Evolutionary conservation across 2,329 filamentous ascomycete species (phyloP).

Genomic region (Pseudogymnoascus sp.): DNA sequence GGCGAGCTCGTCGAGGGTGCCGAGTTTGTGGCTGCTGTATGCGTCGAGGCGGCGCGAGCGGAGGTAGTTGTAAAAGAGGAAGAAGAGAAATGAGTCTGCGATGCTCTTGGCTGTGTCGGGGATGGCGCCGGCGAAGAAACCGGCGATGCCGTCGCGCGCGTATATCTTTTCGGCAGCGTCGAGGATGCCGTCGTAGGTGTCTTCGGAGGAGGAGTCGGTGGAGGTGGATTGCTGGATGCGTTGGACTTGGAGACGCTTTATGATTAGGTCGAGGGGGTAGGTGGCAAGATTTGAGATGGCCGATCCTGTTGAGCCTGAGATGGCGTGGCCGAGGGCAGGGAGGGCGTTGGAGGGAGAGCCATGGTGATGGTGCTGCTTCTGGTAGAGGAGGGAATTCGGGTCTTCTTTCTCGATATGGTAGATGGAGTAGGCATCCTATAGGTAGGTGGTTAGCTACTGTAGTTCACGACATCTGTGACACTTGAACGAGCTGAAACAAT

Average conservation of each 20-base stretch:
- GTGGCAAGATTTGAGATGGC: constrained; percentile 69
- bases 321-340: constrained; percentile 71
- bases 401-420: constrained; percentile 28
- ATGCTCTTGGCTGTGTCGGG: constrained; percentile 59
- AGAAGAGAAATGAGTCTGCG: constrained; percentile 76
- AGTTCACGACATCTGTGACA: background rate
- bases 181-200: constrained; percentile 54
- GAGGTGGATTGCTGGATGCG: constrained; percentile 40
- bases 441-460: background rate
- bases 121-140: constrained; percentile 60
- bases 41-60: constrained; percentile 28
- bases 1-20: constrained; percentile 60
- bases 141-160: constrained; percentile 55
- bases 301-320: constrained; percentile 70
- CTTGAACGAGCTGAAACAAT: background rate
- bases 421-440: constrained; percentile 24
- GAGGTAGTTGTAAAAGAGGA: constrained; percentile 63
- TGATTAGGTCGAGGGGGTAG: constrained; percentile 75
- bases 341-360: constrained; percentile 34
- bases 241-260: constrained; percentile 76
- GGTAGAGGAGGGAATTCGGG: constrained; percentile 34
- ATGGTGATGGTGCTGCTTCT: constrained; percentile 27
- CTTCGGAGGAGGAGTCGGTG: constrained; percentile 22
- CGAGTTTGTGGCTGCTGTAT: constrained; percentile 15
- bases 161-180: constrained; percentile 68